These are phyloP conservation scores for Wallemia mellicola DNA, from an alignment of 1,284 basidiomycete species.

Conservation along the genomic window DNA sequence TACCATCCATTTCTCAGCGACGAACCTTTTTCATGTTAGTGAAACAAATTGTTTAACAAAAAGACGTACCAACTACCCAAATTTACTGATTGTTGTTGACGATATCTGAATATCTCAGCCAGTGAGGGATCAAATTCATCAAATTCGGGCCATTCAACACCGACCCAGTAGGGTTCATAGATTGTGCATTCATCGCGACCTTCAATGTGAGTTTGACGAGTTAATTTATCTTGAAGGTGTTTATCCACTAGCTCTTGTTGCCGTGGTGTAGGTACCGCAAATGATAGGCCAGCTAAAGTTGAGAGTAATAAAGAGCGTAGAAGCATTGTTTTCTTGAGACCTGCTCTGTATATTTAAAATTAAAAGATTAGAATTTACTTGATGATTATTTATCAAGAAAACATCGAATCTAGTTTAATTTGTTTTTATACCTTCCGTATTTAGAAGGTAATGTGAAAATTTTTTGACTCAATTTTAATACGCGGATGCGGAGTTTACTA, in stretches of 20 bases:
- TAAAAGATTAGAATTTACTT: background rate
- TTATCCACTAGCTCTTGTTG: background rate
- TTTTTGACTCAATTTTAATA: background rate
- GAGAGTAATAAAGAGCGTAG: background rate
- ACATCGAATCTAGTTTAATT: background rate
- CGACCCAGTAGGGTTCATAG: background rate
- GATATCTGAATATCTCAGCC: conserved; percentile 28
- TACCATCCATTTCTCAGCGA: conserved; percentile 48
- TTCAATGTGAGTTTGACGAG: background rate
- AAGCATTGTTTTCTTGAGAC: background rate
- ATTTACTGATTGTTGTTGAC: conserved; percentile 34
- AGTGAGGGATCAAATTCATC: conserved; percentile 19
- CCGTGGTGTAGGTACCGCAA: background rate
- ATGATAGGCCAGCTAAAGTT: background rate
- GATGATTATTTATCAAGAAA: too few relatives aligned
- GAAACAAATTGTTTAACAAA: background rate
- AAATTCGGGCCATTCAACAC: background rate
- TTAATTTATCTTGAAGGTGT: background rate
- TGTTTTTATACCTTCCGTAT: background rate
- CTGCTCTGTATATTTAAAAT: background rate
- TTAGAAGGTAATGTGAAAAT: background rate
- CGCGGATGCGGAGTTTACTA: background rate
- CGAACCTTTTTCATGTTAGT: conserved; percentile 26
- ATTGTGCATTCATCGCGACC: background rate
- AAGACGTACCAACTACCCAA: conserved; percentile 27